Evolutionary conservation across 2,329 filamentous ascomycete genomes (phyloP), one percentile per base, ranked within the genome.

Genomic region (Aspergillus neoniger): DNA sequence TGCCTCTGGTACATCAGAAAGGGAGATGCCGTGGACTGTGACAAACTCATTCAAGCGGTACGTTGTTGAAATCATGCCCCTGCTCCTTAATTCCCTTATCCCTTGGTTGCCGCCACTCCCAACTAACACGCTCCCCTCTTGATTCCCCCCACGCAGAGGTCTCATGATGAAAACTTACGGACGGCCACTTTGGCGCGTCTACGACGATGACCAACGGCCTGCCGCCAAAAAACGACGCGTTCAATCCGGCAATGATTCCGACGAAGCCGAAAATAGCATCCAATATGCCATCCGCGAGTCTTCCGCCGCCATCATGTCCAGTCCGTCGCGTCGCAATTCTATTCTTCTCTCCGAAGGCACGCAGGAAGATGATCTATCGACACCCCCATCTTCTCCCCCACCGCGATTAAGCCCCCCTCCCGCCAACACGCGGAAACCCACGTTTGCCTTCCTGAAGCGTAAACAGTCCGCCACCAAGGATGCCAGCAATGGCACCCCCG

Each of bases 301-400:
- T 0, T 80, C 79, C 28, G 76, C 79, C 7, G 78, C 76, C 15
- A 68, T 80, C 19, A 70, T 79, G 19, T 81, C 79, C 14, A 80
- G 78, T 55, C 78, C 79, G 9, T 80, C 79, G 65, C 79, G 79
- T 67, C 79, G 78, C 59, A 79, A 79, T 62, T 81, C 79, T 6
- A 71, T 78, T 17, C 70, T 78, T 38, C 75, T 77, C 62, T 81
- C 79, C 2, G 77, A 78, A 65, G 74, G 69, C 39, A 77, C 76
- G 7, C 73, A 76, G 28, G 77, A 80, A 28, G 77, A 78, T 67
- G 76, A 76, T 60, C 72, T 79, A 38, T 79, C 79, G 39, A 83
- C 81, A 44, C 82, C 82, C 38, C 82, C 83, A 4, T 83, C 82
- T 9, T 83, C 82, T 58, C 81, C 83, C 56, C 82, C 82, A 38